Conservation (phyloP, 192 early-diverging fungal genomes). For the Backusella luteola region DNA sequence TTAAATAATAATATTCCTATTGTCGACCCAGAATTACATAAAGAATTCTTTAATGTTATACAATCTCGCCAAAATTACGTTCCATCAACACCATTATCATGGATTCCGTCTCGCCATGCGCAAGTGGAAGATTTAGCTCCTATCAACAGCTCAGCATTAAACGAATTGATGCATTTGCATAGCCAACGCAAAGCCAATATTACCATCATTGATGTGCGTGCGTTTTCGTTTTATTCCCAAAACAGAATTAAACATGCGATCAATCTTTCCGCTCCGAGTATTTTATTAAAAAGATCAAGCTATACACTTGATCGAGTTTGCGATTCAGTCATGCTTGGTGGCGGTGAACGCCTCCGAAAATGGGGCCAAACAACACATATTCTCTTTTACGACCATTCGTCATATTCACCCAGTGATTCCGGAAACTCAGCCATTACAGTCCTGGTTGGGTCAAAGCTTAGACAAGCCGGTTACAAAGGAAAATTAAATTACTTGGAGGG, state of each 20-base stretch:
- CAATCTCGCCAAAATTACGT: slow-evolving; percentile 15
- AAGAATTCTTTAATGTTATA: slow-evolving; percentile 30
- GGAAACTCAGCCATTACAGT: slow-evolving; percentile 1
- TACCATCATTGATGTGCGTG: slow-evolving; percentile 61
- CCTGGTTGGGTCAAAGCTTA: slow-evolving; percentile 51
- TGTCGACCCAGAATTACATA: slow-evolving; percentile 13
- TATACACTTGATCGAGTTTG: slow-evolving; percentile 59
- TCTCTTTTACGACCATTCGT: slow-evolving; percentile 62
- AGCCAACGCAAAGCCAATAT: neutral
- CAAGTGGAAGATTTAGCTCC: slow-evolving; percentile 8
- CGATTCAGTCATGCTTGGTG: slow-evolving; percentile 31
- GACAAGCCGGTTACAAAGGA: slow-evolving; percentile 40
- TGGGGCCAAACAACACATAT: slow-evolving; percentile 60
- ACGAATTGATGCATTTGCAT: neutral
- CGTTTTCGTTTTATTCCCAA: slow-evolving; percentile 45
- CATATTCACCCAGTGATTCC: slow-evolving; percentile 34
- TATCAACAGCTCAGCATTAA: neutral
- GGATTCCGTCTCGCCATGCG: neutral
- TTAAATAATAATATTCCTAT: slow-evolving; percentile 11
- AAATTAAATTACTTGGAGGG: slow-evolving; percentile 43
- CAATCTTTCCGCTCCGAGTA: slow-evolving; percentile 66
- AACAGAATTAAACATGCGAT: slow-evolving; percentile 54
- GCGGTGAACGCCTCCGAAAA: slow-evolving; percentile 32
- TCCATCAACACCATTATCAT: neutral
- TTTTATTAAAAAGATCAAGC: slow-evolving; percentile 59